A percentile compares a stretch with the other conserved stretches of the same genome.
phyloP scores from a whole-genome alignment of 495 filamentous ascomycete genomes.

The Beverwykella pulmonaria region DNA sequence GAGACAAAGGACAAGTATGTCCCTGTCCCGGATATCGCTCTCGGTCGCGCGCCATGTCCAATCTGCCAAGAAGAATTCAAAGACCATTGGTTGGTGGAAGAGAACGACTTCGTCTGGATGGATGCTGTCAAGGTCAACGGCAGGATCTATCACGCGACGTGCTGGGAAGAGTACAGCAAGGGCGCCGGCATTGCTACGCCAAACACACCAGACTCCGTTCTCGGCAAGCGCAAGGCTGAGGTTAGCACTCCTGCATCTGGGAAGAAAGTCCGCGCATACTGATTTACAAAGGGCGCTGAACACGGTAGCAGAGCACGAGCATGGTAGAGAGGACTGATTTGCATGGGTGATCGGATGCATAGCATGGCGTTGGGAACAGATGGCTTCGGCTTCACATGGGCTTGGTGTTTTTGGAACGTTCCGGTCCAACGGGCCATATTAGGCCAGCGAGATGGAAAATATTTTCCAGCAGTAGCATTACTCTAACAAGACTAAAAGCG shows the following conservation, averaged over 20 bases:
- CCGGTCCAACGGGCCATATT: not conserved
- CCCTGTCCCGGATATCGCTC: constrained; percentile 72
- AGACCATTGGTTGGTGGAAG: constrained; percentile 82
- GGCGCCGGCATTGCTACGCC: constrained; percentile 44
- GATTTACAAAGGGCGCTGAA: constrained; percentile 10
- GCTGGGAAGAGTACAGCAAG: constrained; percentile 80
- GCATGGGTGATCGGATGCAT: constrained; percentile 1
- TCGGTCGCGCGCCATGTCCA: constrained; percentile 74
- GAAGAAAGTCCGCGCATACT: constrained; percentile 35
- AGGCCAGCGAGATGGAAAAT: not conserved
- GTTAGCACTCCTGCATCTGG: constrained; percentile 21
- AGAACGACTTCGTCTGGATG: constrained; percentile 96
- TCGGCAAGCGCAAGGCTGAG: constrained; percentile 50
- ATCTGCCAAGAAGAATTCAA: constrained; percentile 96
- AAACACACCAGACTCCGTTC: constrained; percentile 43
- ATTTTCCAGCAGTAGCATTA: too few relatives aligned
- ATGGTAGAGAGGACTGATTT: not conserved
- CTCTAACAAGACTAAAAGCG: too few relatives aligned
- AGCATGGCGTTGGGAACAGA: constrained; percentile 12
- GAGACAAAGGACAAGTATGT: constrained; percentile 75
- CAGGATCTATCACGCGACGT: constrained; percentile 84
- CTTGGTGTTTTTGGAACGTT: not conserved
- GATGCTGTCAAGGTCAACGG: constrained; percentile 79
- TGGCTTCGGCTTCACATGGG: not conserved
- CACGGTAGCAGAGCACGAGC: not conserved